Conservation (phyloP, 345 rosid genomes). For the Jatropha curcas region DNA sequence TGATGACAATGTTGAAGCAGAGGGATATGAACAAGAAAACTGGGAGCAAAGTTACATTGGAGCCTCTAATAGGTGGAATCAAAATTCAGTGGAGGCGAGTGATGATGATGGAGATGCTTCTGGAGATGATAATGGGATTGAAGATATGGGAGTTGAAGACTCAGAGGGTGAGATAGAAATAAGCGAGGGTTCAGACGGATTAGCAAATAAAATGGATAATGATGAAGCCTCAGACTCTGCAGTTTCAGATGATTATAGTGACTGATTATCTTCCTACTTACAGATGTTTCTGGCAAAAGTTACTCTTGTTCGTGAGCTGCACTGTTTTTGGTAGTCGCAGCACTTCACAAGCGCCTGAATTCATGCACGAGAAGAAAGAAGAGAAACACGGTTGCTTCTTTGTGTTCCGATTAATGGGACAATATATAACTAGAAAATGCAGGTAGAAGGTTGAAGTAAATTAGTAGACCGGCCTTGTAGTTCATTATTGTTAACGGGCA, state of each 20-base stretch:
- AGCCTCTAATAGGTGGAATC: constrained; percentile 48
- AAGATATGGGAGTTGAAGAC: constrained; percentile 37
- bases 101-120: constrained; percentile 61
- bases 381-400: neutral
- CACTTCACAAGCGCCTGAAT: neutral
- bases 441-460: constrained; percentile 16
- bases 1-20: constrained; percentile 59
- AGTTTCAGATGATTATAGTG: constrained; percentile 76
- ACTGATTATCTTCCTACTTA: constrained; percentile 25
- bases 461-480: constrained; percentile 8
- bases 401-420: neutral
- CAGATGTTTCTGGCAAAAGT: neutral
- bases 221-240: constrained; percentile 48
- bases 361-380: constrained; percentile 3
- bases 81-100: constrained; percentile 47
- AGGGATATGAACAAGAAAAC: constrained; percentile 47
- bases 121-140: constrained; percentile 38
- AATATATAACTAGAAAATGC: neutral
- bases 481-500: constrained; percentile 15
- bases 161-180: constrained; percentile 39
- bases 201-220: constrained; percentile 31
- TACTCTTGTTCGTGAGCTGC: neutral
- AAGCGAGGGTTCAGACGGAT: constrained; percentile 55
- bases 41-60: constrained; percentile 51
- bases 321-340: constrained; percentile 29